Percentiles rank a stretch among this genome's conserved stretches.
phyloP scores from a whole-genome alignment of 352 stramenopile genomes.

The Peronospora farinosa region DNA sequence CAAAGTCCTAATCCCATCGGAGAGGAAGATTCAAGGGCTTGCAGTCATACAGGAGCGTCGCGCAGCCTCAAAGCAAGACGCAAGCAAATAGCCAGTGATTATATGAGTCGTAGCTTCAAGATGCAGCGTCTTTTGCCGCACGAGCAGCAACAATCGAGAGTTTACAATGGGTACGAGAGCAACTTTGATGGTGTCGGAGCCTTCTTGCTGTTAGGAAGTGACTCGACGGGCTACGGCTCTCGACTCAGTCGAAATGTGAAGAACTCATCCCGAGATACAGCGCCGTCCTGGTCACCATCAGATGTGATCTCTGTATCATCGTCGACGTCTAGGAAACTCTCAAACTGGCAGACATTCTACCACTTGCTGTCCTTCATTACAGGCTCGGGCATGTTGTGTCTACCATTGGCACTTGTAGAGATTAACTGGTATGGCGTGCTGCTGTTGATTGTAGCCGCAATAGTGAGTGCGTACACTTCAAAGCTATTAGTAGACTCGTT shows the following conservation, averaged over 20 bases:
- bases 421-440: slow-evolving; percentile 74
- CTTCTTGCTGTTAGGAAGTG: slow-evolving; percentile 13
- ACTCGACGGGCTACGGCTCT: slow-evolving; percentile 18
- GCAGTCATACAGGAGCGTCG: neutral
- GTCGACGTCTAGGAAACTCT: slow-evolving; percentile 26
- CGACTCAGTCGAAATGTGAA: slow-evolving; percentile 7
- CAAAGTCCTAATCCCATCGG: slow-evolving; percentile 14
- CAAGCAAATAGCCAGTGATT: slow-evolving; percentile 16
- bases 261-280: slow-evolving; percentile 6
- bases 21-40: slow-evolving; percentile 12
- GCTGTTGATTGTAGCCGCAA: slow-evolving; percentile 43
- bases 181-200: slow-evolving; percentile 22
- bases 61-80: slow-evolving; percentile 4
- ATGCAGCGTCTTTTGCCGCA: slow-evolving; percentile 32
- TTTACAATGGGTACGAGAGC: slow-evolving; percentile 22
- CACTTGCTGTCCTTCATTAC: slow-evolving; percentile 74
- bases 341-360: slow-evolving; percentile 58
- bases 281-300: slow-evolving; percentile 13
- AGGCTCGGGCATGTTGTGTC: slow-evolving; percentile 62
- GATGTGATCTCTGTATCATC: slow-evolving; percentile 9
- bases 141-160: slow-evolving; percentile 15
- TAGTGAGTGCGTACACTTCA: slow-evolving; percentile 54
- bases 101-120: slow-evolving; percentile 24
- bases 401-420: slow-evolving; percentile 68
- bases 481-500: slow-evolving; percentile 64